Percentiles rank a stretch among this genome's conserved stretches.
These are phyloP conservation scores for Westerdykella aurantiaca DNA, from an alignment of 2,329 filamentous ascomycete genomes.

Conservation along the genomic window DNA sequence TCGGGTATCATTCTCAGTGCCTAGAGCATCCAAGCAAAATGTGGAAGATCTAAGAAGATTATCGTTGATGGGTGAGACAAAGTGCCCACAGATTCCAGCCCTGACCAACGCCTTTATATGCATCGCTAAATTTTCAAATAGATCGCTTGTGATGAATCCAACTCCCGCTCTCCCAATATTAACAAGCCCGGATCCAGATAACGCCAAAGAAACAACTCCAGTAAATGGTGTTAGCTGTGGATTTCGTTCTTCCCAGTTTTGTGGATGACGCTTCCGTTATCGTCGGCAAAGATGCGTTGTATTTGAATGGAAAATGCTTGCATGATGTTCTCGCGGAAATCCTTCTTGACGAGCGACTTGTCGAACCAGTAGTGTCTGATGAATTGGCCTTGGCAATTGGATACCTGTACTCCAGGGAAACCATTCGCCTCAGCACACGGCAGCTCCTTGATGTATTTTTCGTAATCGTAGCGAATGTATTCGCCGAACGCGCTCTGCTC, in stretches of 20 bases:
- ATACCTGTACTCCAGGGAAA: conserved; percentile 30
- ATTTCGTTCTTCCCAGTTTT: conserved; percentile 29
- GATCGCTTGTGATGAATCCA: neutral
- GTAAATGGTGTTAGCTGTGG: neutral
- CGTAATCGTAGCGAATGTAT: conserved; percentile 37
- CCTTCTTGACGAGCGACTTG: conserved; percentile 28
- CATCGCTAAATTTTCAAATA: neutral
- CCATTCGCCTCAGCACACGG: conserved; percentile 37
- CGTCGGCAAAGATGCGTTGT: conserved; percentile 31
- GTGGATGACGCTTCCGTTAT: conserved; percentile 19
- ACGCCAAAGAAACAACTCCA: neutral
- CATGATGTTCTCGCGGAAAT: conserved; percentile 35
- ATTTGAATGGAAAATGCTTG: conserved; percentile 33
- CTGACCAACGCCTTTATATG: neutral
- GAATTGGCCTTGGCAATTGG: conserved; percentile 34
- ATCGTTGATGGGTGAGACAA: neutral
- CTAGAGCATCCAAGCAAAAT: neutral
- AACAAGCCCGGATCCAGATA: neutral
- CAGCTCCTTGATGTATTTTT: conserved; percentile 34
- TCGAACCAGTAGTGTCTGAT: conserved; percentile 38
- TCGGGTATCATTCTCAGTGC: neutral
- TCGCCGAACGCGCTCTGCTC: conserved; percentile 39
- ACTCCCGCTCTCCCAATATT: neutral
- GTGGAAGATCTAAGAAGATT: neutral
- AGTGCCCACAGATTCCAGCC: neutral